Percentiles rank a stretch among this genome's conserved stretches.
Conservation (phyloP, 1,139 yeast genomes). For the Meyerozyma athensensis region DNA sequence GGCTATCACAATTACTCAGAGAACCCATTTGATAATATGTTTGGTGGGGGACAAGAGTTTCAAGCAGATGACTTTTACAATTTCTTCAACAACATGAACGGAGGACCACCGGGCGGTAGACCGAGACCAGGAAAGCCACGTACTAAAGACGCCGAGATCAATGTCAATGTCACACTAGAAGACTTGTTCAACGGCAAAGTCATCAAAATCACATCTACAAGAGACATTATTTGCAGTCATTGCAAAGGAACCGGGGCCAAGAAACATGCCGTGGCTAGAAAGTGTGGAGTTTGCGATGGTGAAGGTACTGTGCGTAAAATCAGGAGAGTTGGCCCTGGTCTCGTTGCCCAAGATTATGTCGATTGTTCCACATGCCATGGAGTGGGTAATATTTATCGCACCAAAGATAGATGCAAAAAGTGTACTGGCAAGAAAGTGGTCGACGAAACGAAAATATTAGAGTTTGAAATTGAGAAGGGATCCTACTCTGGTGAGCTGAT, state of each 20-base stretch:
- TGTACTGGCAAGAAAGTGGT: slow-evolving; percentile 64
- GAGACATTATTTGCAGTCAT: slow-evolving; percentile 64
- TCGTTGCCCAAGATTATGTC: slow-evolving; percentile 59
- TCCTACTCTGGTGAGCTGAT: slow-evolving; percentile 58
- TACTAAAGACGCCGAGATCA: slow-evolving; percentile 66
- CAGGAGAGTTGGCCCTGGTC: slow-evolving; percentile 70
- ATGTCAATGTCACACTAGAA: slow-evolving; percentile 61
- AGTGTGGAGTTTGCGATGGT: slow-evolving; percentile 72
- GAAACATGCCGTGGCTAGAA: slow-evolving; percentile 50
- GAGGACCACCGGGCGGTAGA: slow-evolving; percentile 17
- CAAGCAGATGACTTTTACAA: slow-evolving; percentile 67
- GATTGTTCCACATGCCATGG: slow-evolving; percentile 73
- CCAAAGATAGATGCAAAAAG: slow-evolving; percentile 71
- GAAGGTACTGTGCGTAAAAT: slow-evolving; percentile 59
- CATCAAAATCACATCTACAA: slow-evolving; percentile 66
- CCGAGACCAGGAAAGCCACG: slow-evolving; percentile 14
- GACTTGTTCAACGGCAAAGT: slow-evolving; percentile 82
- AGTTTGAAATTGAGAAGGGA: slow-evolving; percentile 76
- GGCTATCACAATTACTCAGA: slow-evolving; percentile 15
- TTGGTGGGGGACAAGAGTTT: slow-evolving; percentile 31
- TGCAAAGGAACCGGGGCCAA: slow-evolving; percentile 78
- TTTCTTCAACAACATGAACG: slow-evolving; percentile 53
- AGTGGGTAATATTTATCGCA: slow-evolving; percentile 54
- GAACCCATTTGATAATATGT: slow-evolving; percentile 42
- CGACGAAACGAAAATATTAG: slow-evolving; percentile 70